Evolutionary conservation across 2,329 filamentous ascomycete species (phyloP), one percentile per base, ranked within the genome.

Genomic region (Atkinsonella hypoxylon): DNA sequence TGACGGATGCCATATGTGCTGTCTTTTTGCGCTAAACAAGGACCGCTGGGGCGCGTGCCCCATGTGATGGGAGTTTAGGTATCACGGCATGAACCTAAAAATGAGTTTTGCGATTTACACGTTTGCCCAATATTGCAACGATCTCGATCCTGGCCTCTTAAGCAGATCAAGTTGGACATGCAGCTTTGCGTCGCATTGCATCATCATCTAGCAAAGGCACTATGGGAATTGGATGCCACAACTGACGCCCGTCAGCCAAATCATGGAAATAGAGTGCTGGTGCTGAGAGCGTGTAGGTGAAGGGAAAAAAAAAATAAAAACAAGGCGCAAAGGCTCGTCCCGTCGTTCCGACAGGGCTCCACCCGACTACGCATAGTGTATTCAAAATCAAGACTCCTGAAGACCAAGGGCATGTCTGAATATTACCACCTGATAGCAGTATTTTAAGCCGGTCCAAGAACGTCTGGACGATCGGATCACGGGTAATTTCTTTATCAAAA

Each of bases 61-160:
- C 43, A 45, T 45, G 44, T 45, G 49, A 3, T 22, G 13, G 12
- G 13, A 15, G 38, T 7, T 47, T 47, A 26, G 49, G 49, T 51
- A 47, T 47, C 45, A 51, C 49, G 49, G n/a, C 49, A 51, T 51
- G 49, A 51, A 51, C 49, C 45, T 39, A 48, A 45, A 15, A 30
- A 30, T 26, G n/a, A 47, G 26, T 8, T 18, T n/a, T 39, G 18
- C 26, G 13, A 26, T 31, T 31, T 3, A n/a, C 9, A 44, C 30
- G 18, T 15, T 30, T 20, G 22, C 41, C 41, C 41, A 44, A 30
- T 31, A 44, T 44, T 20, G 15, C 41, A 30, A 44, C 12, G 3
- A 44, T 31, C 18, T 43, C 41, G 41, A 43, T 43, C 41, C 41
- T 26, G 26, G 20, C 22, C 12, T 7, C 40, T 12, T 6, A 15